Evolutionary conservation across 306 rosid species (phyloP), one percentile per base, ranked within the genome.

Genomic region (Rosa rugosa): DNA sequence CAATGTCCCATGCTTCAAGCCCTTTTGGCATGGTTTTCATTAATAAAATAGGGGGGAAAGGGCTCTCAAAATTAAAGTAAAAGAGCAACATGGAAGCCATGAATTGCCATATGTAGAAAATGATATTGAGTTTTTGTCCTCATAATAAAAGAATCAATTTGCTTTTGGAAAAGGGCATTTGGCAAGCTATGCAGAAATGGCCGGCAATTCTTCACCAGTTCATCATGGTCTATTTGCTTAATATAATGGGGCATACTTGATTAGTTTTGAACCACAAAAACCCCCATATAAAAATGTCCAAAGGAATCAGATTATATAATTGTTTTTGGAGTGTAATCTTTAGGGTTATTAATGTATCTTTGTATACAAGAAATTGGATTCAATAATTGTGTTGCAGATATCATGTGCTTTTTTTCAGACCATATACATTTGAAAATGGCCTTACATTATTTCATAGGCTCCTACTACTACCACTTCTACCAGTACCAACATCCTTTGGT

Each of bases 11-110:
- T 20, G 51, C 72, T 68, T 40, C 5, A 40, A n/a, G 18, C 36
- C 72, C 27, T 10, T 41, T 68, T 14, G 36, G 36, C 36, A 31
- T 41, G 25, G 20, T 36, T 66, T 66, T 16, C 23, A 42, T 68
- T 42, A n/a, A 68, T 20, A 68, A 2, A 42, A 8, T 41, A 40
- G 6, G 6, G 41, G 6, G 3, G 2, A 38, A 73, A 1, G 69
- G 69, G 11, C 22, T 5, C 3, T 31, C 36, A 73, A 54, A 40
- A 6, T 59, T 16, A 75, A 75, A 75, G 20, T 75, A 45, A 5
- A 62, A 17, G 57, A 75, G 44, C 4, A 62, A 75, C 79, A 75
- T 60, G 79, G 79, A 41, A 42, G 79, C 79, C 71, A 75, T 60
- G 69, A 31, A 64, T 66, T 44, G 50, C 42, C 42, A 42, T 42